Evolutionary conservation across 441 rosid species (phyloP).

Genomic region (Pelargonium citronellum): DNA sequence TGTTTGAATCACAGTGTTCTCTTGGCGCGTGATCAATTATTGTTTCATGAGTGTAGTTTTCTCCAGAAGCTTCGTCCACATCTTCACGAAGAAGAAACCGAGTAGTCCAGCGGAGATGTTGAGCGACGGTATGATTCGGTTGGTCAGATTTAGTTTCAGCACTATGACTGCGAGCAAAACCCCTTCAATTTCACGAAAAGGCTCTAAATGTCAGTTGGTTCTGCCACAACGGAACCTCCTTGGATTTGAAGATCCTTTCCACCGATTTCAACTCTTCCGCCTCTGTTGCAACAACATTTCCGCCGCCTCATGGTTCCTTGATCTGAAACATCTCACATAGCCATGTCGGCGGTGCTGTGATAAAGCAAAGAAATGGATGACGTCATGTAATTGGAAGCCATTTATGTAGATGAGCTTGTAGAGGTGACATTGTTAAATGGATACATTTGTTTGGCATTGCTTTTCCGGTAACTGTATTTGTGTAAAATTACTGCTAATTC

Average conservation of each 20-base stretch:
- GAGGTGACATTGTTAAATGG: background rate
- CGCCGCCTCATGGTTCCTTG: background rate
- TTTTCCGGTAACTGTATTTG: background rate
- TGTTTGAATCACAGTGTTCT: too few species aligned
- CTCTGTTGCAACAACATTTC: background rate
- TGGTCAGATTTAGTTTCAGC: slow-evolving; percentile 20
- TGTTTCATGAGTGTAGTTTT: slow-evolving; percentile 8
- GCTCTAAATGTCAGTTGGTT: slow-evolving; percentile 22
- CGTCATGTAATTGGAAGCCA: too few species aligned
- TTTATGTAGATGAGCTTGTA: background rate
- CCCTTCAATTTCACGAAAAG: slow-evolving; percentile 17
- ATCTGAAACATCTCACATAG: too few species aligned
- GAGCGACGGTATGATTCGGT: slow-evolving; percentile 19
- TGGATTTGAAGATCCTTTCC: slow-evolving; percentile 16
- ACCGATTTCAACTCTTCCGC: slow-evolving; percentile 5
- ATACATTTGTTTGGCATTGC: background rate
- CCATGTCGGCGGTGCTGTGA: too few species aligned
- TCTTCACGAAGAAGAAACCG: slow-evolving; percentile 22
- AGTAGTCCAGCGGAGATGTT: slow-evolving; percentile 24
- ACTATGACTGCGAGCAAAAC: slow-evolving; percentile 18
- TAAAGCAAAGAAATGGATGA: too few species aligned
- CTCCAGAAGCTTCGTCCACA: slow-evolving; percentile 17
- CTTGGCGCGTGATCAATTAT: slow-evolving; percentile 24
- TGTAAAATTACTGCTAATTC: background rate
- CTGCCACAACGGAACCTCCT: slow-evolving; percentile 23